phyloP scores from a whole-genome alignment of 108 stramenopile species.

The Epithemia pelagica region DNA sequence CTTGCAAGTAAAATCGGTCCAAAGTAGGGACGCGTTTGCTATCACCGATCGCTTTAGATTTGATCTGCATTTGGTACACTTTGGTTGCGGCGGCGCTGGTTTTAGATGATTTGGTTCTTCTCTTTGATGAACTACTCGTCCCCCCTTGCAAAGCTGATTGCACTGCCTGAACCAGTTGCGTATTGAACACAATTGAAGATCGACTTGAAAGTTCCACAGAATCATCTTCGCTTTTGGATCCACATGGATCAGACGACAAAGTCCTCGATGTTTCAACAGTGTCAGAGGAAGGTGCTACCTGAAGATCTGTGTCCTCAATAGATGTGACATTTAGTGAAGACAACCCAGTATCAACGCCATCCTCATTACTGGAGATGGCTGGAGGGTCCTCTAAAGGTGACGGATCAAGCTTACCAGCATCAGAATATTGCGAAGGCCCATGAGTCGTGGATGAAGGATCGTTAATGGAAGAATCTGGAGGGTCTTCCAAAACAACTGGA shows the following conservation, averaged over 20 bases:
- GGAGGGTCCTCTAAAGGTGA: neutral
- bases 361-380: too few relatives aligned
- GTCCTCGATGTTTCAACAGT: neutral
- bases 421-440: neutral
- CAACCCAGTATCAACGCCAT: too few relatives aligned
- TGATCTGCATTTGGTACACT: conserved; percentile 45
- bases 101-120: neutral
- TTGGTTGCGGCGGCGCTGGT: conserved; percentile 23
- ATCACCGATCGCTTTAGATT: conserved; percentile 40
- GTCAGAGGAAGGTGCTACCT: neutral
- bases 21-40: conserved; percentile 31
- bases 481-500: neutral
- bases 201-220: neutral
- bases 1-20: conserved; percentile 43
- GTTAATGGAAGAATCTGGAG: neutral
- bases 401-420: neutral
- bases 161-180: neutral
- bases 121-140: neutral
- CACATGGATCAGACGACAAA: neutral
- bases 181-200: neutral
- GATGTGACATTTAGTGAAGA: too few relatives aligned
- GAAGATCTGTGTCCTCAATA: neutral
- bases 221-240: neutral
- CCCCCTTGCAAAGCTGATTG: neutral
- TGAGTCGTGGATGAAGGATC: neutral